phyloP scores from a whole-genome alignment of 2,329 filamentous ascomycete species.

The Aspergillus costaricaensis region DNA sequence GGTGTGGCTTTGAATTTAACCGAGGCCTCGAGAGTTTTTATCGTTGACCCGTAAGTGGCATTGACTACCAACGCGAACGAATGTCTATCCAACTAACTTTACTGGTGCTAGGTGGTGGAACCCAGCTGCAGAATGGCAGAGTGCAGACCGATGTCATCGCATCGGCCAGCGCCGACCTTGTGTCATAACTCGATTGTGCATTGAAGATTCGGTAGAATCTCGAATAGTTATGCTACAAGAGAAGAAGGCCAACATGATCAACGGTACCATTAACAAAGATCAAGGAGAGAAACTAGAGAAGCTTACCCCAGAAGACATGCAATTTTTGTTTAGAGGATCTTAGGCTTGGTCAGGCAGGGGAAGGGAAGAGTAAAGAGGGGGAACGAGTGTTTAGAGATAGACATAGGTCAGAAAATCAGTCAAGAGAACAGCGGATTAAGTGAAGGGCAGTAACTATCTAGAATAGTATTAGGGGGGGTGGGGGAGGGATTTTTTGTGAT shows the following conservation, averaged over 20 bases:
- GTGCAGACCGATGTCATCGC: conserved; percentile 87
- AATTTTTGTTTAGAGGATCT: conserved; percentile 87
- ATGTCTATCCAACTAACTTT: conserved; percentile 23
- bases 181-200: conserved; percentile 89
- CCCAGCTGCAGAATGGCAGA: conserved; percentile 99
- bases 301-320: conserved; percentile 85
- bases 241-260: conserved; percentile 98
- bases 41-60: conserved; percentile 81
- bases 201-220: conserved; percentile 95
- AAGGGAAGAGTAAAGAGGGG: neutral
- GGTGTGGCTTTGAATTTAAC: conserved; percentile 95
- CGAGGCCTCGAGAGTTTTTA: conserved; percentile 92
- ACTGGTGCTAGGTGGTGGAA: conserved; percentile 81
- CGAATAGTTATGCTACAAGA: conserved; percentile 95
- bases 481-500: too few relatives aligned
- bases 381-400: too few relatives aligned
- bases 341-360: conserved; percentile 32
- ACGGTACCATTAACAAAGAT: conserved; percentile 93
- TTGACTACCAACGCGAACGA: too few relatives aligned
- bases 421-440: too few relatives aligned
- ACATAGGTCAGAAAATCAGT: too few relatives aligned
- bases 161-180: conserved; percentile 94
- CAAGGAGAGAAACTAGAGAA: conserved; percentile 83
- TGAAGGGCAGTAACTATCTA: too few relatives aligned
- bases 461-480: too few relatives aligned